Evolutionary conservation across 1,284 basidiomycete genomes (phyloP), one percentile per base, ranked within the genome.

Genomic region (Apiotrichum domesticum): DNA sequence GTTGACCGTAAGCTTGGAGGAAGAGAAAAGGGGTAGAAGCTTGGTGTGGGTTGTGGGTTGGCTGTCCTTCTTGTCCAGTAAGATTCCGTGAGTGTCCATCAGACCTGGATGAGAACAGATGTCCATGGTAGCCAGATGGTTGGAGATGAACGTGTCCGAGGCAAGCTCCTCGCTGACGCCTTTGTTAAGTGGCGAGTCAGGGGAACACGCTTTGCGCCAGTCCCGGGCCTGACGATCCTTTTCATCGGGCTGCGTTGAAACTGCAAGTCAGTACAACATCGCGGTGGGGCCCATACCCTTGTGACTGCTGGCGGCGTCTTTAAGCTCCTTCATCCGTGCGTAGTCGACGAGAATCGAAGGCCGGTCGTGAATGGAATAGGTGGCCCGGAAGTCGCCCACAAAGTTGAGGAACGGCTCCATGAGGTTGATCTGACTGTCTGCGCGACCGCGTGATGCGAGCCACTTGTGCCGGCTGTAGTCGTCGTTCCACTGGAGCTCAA

Each of bases 401-500:
- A 68, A 48, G n/a, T 64, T 63, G 50, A 77, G 55, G 64, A 78
- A 78, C 35, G 73, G 71, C 59, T 77, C 75, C 74, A 78, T 74
- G 54, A 78, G 55, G 57, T 78, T 77, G 67, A 73, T 72, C 64
- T 77, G 76, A 41, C 62, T 63, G 57, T 78, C 77, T 6, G 74
- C 75, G 45, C 77, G 64, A 1, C 68, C 64, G 50, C 75, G 52
- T 21, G 68, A 68, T 6, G 70, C 70, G 68, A 71, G 72, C 74
- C 75, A 76, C 13, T 59, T 70, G 55, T 77, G 72, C 46, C 75
- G 61, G 5, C 74, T 72, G 52, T 77, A 77, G 44, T 75, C 66
- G 63, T 78, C 77, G 64, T 78, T 78, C 77, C 77, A 78, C 58
- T 77, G 71, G 13, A 77, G 60, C 59, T 75, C 76, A 9, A 77